Evolutionary conservation across 257 asterid genomes (phyloP), one percentile per base, ranked within the genome.

Genomic region (Coffea canephora): DNA sequence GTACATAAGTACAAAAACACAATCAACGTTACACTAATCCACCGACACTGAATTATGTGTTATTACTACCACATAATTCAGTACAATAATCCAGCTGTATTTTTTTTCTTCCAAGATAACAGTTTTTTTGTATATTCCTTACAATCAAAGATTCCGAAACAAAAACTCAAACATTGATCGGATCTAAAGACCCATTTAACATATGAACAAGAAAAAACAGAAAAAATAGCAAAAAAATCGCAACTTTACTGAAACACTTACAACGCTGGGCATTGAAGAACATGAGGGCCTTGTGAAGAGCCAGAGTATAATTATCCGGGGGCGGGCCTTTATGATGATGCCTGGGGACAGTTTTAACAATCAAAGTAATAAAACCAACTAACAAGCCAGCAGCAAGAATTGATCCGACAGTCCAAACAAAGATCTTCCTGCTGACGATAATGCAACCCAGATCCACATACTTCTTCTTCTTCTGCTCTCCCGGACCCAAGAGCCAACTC

Each of bases 391-490:
- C 99, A 0, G 93, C 96, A 34, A 93, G 46, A 78, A 95, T 75
- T 18, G 93, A 80, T 6, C 97, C 97, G 16, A 95, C 94, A 14
- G 90, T 92, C 99, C 98, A 95, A 43, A 91, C n/a, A 48, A 95
- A 95, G 72, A 95, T 82, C 91, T 95, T 95, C 82, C 96, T 78
- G 85, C 99, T 92, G 15, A 95, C 97, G 65, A 95, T 89, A 76
- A 95, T 83, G 90, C 97, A 95, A 6, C 99, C 99, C 69, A 95
- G 96, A 92, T 95, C 99, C 77, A 95, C 99, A 73, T 95, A 95
- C 86, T 88, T 91, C 89, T 95, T 95, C 96, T 95, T 95, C 95
- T 95, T 95, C 91, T 91, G 97, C 83, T 95, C 99, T 14, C 96
- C 95, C 0, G 97, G 98, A 0, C 99, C 98, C 66, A 93, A 88